Percentiles rank a stretch among this genome's conserved stretches.
These are phyloP conservation scores for Metarhizium anisopliae DNA, from an alignment of 2,329 filamentous ascomycete species.

Conservation along the genomic window DNA sequence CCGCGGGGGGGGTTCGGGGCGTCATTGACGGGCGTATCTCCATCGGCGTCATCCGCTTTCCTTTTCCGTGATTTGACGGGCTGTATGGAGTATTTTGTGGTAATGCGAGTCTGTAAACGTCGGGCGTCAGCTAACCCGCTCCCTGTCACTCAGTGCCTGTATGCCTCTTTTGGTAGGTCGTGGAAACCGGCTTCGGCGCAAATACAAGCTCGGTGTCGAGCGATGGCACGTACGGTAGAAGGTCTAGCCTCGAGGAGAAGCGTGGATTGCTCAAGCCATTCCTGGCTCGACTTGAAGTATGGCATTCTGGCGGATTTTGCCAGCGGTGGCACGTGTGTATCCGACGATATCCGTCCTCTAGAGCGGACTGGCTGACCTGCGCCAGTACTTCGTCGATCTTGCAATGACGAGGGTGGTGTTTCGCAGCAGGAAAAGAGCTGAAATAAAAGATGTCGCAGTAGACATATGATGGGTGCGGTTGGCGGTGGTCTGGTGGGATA, in stretches of 20 bases:
- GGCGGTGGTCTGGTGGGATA: neutral
- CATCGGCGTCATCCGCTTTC: conserved; percentile 13
- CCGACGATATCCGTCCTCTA: neutral
- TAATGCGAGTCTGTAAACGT: conserved; percentile 66
- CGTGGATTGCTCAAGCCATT: conserved; percentile 84
- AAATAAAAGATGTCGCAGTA: no score
- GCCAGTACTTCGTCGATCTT: no score
- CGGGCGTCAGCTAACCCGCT: neutral
- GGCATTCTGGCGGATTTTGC: conserved; percentile 49
- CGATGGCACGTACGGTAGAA: conserved; percentile 55
- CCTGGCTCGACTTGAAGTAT: conserved; percentile 72
- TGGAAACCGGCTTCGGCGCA: no score
- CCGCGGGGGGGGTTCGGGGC: conserved; percentile 47
- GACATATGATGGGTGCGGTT: neutral
- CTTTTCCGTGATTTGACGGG: conserved; percentile 26
- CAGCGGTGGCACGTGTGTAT: neutral
- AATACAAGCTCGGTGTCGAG: neutral
- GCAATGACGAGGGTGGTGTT: neutral
- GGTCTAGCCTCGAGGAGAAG: conserved; percentile 82
- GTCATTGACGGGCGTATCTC: conserved; percentile 12
- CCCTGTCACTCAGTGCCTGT: no score
- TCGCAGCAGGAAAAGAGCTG: neutral
- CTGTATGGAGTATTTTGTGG: conserved; percentile 78
- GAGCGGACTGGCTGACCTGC: neutral
- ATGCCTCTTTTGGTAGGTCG: no score